phyloP scores from a whole-genome alignment of 768 basidiomycete species.

The Calocybe gangraenosa region DNA sequence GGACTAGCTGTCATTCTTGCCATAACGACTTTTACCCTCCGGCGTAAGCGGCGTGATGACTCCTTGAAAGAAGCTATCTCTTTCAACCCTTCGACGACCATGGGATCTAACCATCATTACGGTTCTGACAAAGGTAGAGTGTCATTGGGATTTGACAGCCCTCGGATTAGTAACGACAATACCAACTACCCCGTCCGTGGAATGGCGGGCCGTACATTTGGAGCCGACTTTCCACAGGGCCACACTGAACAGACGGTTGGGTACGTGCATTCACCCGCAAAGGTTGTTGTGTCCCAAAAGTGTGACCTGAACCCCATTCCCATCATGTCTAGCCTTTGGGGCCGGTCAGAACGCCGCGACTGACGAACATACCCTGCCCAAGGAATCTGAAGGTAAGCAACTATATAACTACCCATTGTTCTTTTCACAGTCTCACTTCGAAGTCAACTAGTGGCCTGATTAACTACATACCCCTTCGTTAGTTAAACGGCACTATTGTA shows the following conservation, averaged over 20 bases:
- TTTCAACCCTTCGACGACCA: conserved; percentile 40
- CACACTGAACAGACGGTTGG: not conserved
- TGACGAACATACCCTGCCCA: conserved; percentile 2
- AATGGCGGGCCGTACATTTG: conserved; percentile 19
- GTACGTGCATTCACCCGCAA: not conserved
- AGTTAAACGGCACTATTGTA: too few relatives aligned
- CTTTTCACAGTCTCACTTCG: too few relatives aligned
- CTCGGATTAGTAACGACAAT: conserved; percentile 22
- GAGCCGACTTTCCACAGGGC: conserved; percentile 8
- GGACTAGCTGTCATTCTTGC: conserved; percentile 42
- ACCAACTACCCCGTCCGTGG: conserved; percentile 9
- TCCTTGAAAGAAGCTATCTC: conserved; percentile 43
- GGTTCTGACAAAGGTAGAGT: conserved; percentile 20
- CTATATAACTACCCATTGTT: too few relatives aligned
- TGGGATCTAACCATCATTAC: conserved; percentile 18
- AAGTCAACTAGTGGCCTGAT: too few relatives aligned
- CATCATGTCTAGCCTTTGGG: too few relatives aligned
- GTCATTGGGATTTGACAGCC: conserved; percentile 19
- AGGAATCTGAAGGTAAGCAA: conserved; percentile 10
- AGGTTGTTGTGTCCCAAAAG: not conserved
- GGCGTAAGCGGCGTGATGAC: conserved; percentile 41
- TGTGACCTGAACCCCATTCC: not conserved
- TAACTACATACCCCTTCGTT: too few relatives aligned
- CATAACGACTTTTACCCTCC: conserved; percentile 41
- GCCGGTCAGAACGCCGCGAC: too few relatives aligned